Evolutionary conservation across 2,329 filamentous ascomycete species (phyloP), one percentile per base, ranked within the genome.

Genomic region (Thermothelomyces thermophilus): DNA sequence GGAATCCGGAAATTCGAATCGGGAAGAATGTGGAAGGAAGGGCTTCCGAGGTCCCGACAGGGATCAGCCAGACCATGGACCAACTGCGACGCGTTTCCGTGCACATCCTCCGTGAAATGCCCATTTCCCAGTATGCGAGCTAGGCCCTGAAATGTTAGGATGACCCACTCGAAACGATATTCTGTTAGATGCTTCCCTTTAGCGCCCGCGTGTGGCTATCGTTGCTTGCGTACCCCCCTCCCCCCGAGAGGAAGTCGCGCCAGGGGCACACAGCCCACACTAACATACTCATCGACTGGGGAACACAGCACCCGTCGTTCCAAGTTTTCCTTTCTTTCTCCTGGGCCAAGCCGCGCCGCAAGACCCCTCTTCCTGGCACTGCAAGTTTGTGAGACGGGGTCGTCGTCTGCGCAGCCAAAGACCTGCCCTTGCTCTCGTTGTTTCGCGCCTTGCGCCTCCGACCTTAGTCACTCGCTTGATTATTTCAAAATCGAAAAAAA

Each of bases 391-490:
- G 8, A 14, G n/a, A 19, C 35, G 14, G 5, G 8, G 10, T 20
- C 26, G n/a, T 13, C 16, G 6, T 3, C 11, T 22, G 11, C 20
- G 33, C 6, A 35, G 13, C 7, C 33, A 2, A n/a, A 4, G 3
- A n/a, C 3, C 14, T 35, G 3, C 33, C 6, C 33, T 35, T 11
- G 13, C 16, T 35, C 14, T 14, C 45, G 30, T 43, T 47, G 39
- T 24, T 46, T 28, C 40, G 37, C 24, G 34, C 24, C 39, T 16
- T 34, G 45, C 41, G 22, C 41, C 39, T 48, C 51, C 48, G 30
- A 51, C 43, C 43, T 47, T 31, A 51, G 57, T 56, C 58, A 33
- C 54, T 61, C 56, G 51, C 53, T 59, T 45, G 13, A 33, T 31
- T 40, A 48, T 36, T 40, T 33, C n/a, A n/a, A n/a, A n/a, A n/a